Evolutionary conservation across 2,329 filamentous ascomycete species (phyloP).

Genomic region (Cercospora zeina): DNA sequence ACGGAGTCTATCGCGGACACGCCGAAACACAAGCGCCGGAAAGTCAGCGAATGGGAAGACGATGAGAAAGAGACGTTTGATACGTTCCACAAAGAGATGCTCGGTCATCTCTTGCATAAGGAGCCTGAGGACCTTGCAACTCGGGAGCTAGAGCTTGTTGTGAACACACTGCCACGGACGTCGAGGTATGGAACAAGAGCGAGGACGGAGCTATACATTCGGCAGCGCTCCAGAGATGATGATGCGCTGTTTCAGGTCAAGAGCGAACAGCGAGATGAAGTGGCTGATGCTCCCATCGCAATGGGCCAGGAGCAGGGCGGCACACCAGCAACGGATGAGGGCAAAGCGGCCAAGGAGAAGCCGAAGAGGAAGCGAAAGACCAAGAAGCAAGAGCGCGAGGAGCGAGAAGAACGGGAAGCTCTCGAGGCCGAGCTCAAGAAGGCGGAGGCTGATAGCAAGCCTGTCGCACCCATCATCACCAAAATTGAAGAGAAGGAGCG

Average conservation of each 20-base stretch:
- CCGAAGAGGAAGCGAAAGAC: constrained; percentile 66
- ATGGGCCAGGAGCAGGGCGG: constrained; percentile 26
- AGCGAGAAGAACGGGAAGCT: constrained; percentile 60
- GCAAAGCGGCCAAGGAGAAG: constrained; percentile 47
- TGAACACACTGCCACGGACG: constrained; percentile 56
- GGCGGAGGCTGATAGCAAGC: constrained; percentile 35
- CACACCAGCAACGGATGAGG: constrained; percentile 33
- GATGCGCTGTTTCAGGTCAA: constrained; percentile 73
- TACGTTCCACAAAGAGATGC: constrained; percentile 48
- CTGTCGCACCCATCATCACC: constrained; percentile 41
- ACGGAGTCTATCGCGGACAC: constrained; percentile 49
- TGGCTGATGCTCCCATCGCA: constrained; percentile 31
- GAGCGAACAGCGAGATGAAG: constrained; percentile 52
- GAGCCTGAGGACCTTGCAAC: constrained; percentile 71
- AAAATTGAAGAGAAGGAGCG: constrained; percentile 41
- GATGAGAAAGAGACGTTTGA: constrained; percentile 54
- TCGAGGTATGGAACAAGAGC: constrained; percentile 75
- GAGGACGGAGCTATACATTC: constrained; percentile 65
- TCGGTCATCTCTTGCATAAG: constrained; percentile 54
- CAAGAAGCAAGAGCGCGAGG: constrained; percentile 69
- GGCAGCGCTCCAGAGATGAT: constrained; percentile 81
- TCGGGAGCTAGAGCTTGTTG: constrained; percentile 58
- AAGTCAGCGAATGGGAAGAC: constrained; percentile 49
- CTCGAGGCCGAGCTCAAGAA: constrained; percentile 49
- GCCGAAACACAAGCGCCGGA: constrained; percentile 49